Evolutionary conservation across 331 rosid species (phyloP), one percentile per base, ranked within the genome.

Genomic region (Acacia concinna): DNA sequence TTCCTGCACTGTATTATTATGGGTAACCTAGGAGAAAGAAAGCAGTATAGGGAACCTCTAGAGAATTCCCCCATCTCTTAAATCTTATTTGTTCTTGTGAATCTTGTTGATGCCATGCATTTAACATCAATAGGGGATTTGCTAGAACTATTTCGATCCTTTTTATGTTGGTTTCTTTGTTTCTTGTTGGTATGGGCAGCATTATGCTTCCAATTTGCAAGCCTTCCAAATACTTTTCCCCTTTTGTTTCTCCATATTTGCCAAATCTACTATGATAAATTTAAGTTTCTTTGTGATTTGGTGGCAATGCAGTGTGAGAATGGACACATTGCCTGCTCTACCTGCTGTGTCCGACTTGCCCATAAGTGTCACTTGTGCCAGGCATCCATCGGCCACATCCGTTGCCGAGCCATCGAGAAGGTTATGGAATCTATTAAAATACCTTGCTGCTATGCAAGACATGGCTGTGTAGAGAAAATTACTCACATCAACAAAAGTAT

Each of bases 211-310:
- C 52, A 44, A n/a, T 46, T 52, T 52, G 59, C 12, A 20, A 52
- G 18, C 65, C 28, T 73, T 79, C 27, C 34, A 37, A 43, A 54
- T 18, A 18, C 20, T 57, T 27, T 43, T 25, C 23, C 8, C 3
- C 47, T 5, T 14, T 79, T 21, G 41, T 21, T 65, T 40, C 18
- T 5, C 9, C 31, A 30, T 68, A 60, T 64, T 68, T 62, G 49
- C 27, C 44, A 46, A 67, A 23, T 78, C 71, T 67, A 37, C 40
- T 64, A 49, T 83, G 64, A 54, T 59, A 64, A 64, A 18, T 66
- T 71, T 68, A n/a, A n/a, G n/a, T 37, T 37, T 37, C 10, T 37
- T 8, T 8, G 11, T 7, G 41, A 38, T 38, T 38, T 38, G 41
- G 41, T 38, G 41, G 41, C 41, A 37, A 37, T 37, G 9, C 41